Evolutionary conservation across 2,329 filamentous ascomycete genomes (phyloP).

Genomic region (Metarhizium rileyi): DNA sequence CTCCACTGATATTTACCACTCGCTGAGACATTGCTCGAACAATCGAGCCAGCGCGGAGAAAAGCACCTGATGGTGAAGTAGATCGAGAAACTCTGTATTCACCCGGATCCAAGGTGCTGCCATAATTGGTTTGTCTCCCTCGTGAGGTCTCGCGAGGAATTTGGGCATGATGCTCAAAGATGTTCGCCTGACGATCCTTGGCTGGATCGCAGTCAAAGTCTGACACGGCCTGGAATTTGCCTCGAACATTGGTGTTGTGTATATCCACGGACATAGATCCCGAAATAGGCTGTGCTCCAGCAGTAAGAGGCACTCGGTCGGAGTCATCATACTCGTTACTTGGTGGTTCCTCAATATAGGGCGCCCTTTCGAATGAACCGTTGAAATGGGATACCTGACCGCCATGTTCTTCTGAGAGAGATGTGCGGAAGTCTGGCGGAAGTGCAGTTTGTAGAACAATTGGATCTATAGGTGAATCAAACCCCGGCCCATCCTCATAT

Average conservation of each 20-base stretch:
- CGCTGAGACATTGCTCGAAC: conserved; percentile 87
- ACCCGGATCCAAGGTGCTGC: conserved; percentile 43
- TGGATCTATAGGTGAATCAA: conserved; percentile 43
- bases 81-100: conserved; percentile 49
- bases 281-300: conserved; percentile 45
- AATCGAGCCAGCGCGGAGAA: conserved; percentile 64
- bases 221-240: conserved; percentile 49
- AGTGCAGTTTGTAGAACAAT: conserved; percentile 44
- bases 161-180: conserved; percentile 45
- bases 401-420: conserved; percentile 12
- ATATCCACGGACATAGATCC: conserved; percentile 34
- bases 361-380: conserved; percentile 19
- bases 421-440: conserved; percentile 38
- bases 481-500: conserved; percentile 25
- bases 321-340: conserved; percentile 39
- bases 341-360: conserved; percentile 24
- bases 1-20: conserved; percentile 94
- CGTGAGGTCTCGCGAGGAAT: conserved; percentile 34
- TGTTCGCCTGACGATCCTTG: conserved; percentile 43
- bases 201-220: conserved; percentile 47
- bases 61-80: conserved; percentile 51
- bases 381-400: conserved; percentile 17
- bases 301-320: conserved; percentile 48
- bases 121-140: conserved; percentile 45
- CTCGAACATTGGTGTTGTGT: conserved; percentile 32